These are phyloP conservation scores for Coniochaeta sp. DNA, from an alignment of 2,329 filamentous ascomycete genomes.

Conservation along the genomic window DNA sequence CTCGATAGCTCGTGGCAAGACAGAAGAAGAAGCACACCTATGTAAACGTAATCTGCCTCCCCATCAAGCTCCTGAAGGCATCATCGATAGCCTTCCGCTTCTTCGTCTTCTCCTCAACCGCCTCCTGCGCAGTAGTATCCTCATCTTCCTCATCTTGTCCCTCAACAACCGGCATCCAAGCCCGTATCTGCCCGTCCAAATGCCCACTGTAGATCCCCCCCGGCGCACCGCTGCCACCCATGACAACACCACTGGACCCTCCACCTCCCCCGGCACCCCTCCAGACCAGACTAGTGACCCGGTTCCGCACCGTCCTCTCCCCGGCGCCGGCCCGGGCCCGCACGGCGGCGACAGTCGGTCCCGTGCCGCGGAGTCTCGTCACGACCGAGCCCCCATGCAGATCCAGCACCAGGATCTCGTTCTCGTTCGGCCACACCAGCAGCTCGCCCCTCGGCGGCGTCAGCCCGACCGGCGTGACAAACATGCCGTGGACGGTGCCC, in stretches of 20 bases:
- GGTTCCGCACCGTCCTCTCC: conserved; percentile 53
- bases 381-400: conserved; percentile 69
- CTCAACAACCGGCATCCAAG: conserved; percentile 59
- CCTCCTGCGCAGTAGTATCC: conserved; percentile 31
- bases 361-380: conserved; percentile 61
- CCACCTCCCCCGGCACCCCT: conserved; percentile 52
- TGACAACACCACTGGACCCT: conserved; percentile 49
- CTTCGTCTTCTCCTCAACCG: conserved; percentile 45
- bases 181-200: conserved; percentile 73
- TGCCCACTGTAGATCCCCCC: conserved; percentile 71
- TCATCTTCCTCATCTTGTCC: conserved; percentile 34
- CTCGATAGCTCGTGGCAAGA: background rate
- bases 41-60: conserved; percentile 58
- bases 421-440: conserved; percentile 74
- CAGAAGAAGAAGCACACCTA: conserved; percentile 2
- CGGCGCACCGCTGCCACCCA: conserved; percentile 44
- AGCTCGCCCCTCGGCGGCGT: conserved; percentile 52
- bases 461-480: conserved; percentile 54
- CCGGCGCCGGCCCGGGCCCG: conserved; percentile 28
- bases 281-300: conserved; percentile 74
- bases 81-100: conserved; percentile 76
- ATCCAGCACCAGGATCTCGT: conserved; percentile 73
- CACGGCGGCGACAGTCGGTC: conserved; percentile 40
- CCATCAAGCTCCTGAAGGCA: conserved; percentile 71
- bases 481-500: conserved; percentile 50